These are phyloP conservation scores for Scheffersomyces stipitis DNA, from an alignment of 805 yeast genomes.

Conservation along the genomic window DNA sequence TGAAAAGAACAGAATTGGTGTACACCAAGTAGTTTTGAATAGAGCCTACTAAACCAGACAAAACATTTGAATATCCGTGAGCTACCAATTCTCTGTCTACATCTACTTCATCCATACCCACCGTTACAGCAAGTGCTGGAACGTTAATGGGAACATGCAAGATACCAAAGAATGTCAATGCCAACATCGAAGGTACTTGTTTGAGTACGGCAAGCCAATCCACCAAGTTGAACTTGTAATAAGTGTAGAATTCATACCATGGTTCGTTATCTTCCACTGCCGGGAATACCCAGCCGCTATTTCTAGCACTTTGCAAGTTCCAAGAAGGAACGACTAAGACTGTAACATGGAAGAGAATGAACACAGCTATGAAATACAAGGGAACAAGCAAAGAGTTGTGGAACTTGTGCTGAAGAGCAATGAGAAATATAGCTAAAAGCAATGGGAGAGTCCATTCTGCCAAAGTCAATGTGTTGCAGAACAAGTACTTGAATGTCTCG, in stretches of 20 bases:
- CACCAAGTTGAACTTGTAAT: slow-evolving; percentile 69
- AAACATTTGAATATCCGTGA: slow-evolving; percentile 86
- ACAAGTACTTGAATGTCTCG: slow-evolving; percentile 51
- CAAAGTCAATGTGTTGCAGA: slow-evolving; percentile 37
- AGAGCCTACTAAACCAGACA: slow-evolving; percentile 82
- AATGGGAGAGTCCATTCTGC: slow-evolving; percentile 69
- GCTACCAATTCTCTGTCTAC: slow-evolving; percentile 93
- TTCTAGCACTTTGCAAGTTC: slow-evolving; percentile 60
- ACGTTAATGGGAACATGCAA: slow-evolving; percentile 97
- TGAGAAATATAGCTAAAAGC: slow-evolving; percentile 56
- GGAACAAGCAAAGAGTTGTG: slow-evolving; percentile 78
- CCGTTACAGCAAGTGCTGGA: slow-evolving; percentile 92
- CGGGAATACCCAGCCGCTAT: slow-evolving; percentile 81
- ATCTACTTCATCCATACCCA: slow-evolving; percentile 81
- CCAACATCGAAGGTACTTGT: slow-evolving; percentile 90
- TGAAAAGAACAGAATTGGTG: slow-evolving; percentile 88
- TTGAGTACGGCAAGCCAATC: slow-evolving; percentile 68
- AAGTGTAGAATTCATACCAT: slow-evolving; percentile 85
- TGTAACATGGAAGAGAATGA: slow-evolving; percentile 65
- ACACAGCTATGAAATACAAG: slow-evolving; percentile 69
- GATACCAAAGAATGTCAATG: slow-evolving; percentile 92
- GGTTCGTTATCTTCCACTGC: slow-evolving; percentile 65
- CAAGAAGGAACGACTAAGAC: slow-evolving; percentile 66
- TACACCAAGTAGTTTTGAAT: slow-evolving; percentile 94
- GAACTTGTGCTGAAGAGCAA: slow-evolving; percentile 54